Conservation (phyloP, 306 rosid genomes). For the Vachellia collinsii region DNA sequence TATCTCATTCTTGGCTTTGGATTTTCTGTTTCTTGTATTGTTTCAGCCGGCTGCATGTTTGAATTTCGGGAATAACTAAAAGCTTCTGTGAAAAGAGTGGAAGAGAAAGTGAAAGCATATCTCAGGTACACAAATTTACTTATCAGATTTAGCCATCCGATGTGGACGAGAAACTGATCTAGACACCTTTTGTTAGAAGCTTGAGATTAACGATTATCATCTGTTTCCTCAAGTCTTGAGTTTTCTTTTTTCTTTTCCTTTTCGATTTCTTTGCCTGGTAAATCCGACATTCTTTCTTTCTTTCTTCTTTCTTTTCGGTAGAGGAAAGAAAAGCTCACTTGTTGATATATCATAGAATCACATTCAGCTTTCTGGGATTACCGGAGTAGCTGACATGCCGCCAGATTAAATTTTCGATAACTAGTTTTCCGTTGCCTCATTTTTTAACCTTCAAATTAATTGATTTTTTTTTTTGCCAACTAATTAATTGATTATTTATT, state of each 20-base stretch:
- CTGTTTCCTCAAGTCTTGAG: conserved; percentile 15
- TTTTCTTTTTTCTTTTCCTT: background rate
- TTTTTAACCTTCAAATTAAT: too few species aligned
- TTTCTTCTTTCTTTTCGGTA: background rate
- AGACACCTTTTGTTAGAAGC: background rate
- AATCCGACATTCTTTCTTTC: background rate
- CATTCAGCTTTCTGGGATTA: conserved; percentile 41
- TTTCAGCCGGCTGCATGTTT: conserved; percentile 26
- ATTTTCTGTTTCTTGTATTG: background rate
- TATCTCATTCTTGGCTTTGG: conserved; percentile 2
- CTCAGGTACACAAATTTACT: conserved; percentile 45
- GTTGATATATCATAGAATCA: conserved; percentile 45
- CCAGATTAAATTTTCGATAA: conserved; percentile 28
- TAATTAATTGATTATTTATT: conserved; percentile 2
- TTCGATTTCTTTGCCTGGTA: background rate
- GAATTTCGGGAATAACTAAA: conserved; percentile 17
- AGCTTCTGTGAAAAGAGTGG: conserved; percentile 43
- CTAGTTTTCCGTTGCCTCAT: background rate
- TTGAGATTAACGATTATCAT: conserved; percentile 3
- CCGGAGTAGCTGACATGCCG: conserved; percentile 44
- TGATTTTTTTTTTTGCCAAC: background rate
- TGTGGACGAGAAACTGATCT: background rate
- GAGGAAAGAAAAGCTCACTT: conserved; percentile 29
- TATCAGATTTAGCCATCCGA: conserved; percentile 28
- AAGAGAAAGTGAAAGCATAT: conserved; percentile 38